Conservation (phyloP, 1,139 yeast species). For the Kurtzmaniella quercitrusa region DNA sequence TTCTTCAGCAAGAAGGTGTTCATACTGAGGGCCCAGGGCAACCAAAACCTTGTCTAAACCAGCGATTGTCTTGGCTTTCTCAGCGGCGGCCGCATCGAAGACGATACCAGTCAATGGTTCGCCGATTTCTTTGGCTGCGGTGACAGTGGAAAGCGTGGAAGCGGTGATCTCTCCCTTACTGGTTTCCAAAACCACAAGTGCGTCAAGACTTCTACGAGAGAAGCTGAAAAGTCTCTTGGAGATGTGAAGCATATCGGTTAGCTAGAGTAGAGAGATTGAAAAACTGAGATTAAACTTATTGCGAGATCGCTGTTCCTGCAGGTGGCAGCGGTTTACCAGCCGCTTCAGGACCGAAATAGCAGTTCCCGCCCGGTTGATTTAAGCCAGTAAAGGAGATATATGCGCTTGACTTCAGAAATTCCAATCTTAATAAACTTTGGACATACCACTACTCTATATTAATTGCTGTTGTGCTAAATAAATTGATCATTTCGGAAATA, state of each 20-base stretch:
- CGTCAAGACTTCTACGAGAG: constrained; percentile 28
- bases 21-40: constrained; percentile 41
- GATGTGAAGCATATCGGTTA: constrained; percentile 16
- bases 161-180: constrained; percentile 52
- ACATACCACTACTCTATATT: no score
- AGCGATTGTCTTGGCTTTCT: constrained; percentile 33
- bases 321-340: constrained; percentile 13
- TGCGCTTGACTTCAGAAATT: no score
- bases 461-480: no score
- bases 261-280: not conserved
- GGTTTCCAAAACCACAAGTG: constrained; percentile 74
- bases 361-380: not conserved
- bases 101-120: constrained; percentile 63
- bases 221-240: constrained; percentile 30
- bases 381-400: no score
- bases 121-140: constrained; percentile 63
- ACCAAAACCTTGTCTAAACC: constrained; percentile 47
- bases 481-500: no score
- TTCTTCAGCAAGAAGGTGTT: constrained; percentile 63
- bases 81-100: constrained; percentile 52
- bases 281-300: not conserved
- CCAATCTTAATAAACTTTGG: no score
- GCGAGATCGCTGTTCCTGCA: not conserved
- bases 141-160: constrained; percentile 61
- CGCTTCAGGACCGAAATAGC: constrained; percentile 14